Evolutionary conservation across 164 flowering plant species (phyloP).

Genomic region (Vitis labrusca): DNA sequence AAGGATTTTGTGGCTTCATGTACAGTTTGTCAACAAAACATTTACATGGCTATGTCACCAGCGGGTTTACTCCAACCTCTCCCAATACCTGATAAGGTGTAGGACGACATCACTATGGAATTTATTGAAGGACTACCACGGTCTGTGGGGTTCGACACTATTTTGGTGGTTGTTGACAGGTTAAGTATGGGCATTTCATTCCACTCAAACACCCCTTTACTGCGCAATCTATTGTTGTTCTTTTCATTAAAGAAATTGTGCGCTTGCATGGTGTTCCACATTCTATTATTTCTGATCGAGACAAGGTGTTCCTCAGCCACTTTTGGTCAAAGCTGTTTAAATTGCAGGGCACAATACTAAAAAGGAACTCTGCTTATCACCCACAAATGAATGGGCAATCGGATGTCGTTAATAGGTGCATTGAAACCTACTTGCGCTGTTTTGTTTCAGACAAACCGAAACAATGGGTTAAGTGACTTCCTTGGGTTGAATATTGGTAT

Average conservation of each 20-base stretch:
- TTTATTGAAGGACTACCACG: not conserved
- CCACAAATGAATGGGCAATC: not conserved
- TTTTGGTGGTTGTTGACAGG: not conserved
- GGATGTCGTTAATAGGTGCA: not conserved
- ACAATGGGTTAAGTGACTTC: not conserved
- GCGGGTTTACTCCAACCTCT: not conserved
- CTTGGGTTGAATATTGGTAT: not conserved
- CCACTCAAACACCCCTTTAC: not conserved
- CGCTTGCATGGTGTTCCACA: not conserved
- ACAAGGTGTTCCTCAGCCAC: not conserved
- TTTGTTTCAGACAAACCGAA: too few relatives aligned
- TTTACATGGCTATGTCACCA: not conserved
- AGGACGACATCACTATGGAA: not conserved
- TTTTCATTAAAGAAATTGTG: not conserved
- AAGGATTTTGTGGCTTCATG: not conserved
- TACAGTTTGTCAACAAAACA: not conserved
- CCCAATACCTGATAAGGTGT: not conserved
- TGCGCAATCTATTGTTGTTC: not conserved
- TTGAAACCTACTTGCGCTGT: not conserved
- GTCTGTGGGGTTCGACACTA: not conserved
- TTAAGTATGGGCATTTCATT: not conserved
- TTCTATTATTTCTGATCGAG: not conserved
- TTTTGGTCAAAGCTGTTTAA: too few relatives aligned
- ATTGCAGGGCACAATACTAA: not conserved
- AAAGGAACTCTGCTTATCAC: not conserved